Evolutionary conservation across 2,329 filamentous ascomycete species (phyloP), one percentile per base, ranked within the genome.

Genomic region (Xylaria sp.): DNA sequence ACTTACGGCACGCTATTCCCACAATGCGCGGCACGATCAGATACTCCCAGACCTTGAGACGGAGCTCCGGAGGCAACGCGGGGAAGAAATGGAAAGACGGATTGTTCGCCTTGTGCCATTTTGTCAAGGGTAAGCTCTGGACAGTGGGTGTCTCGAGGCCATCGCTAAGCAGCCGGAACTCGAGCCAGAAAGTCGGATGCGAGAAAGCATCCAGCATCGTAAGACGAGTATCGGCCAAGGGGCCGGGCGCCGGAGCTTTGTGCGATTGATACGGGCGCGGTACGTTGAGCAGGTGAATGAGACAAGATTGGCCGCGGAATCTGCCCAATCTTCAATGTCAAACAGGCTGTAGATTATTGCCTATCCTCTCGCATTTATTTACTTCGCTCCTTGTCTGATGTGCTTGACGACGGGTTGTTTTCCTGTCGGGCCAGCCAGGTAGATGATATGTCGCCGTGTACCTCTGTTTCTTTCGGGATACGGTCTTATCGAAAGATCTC

Each of bases 41-140:
- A 59, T 75, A 78, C 64, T 81, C 78, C 85, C 84, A 87, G 70
- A 87, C 79, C 75, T 81, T 81, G 63, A 85, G 78, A 57, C 85
- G 84, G 63, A 87, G 80, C 76, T 87, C 85, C 32, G 81, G 64
- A 1, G 85, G 85, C 8, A 86, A 80, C n/a, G 71, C 52, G 3
- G 76, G 68, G 74, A 86, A 86, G 55, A 66, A 75, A 20, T 73
- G 37, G 71, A 79, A 80, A 63, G 70, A 69, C 7, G 34, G 28
- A 12, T 70, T 73, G 25, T 69, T 55, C 3, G 23, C 25, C 39
- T 28, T 48, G 15, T 70, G 68, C 58, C 68, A 72, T 54, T 13
- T 13, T 34, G 68, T 71, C 51, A 69, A 51, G 10, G 66, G 65
- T 20, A 78, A 60, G 2, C 23, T 55, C 44, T 66, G 63, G 20